Evolutionary conservation across 805 yeast species (phyloP), one percentile per base, ranked within the genome.

Genomic region (Yamadazyma kitorensis): DNA sequence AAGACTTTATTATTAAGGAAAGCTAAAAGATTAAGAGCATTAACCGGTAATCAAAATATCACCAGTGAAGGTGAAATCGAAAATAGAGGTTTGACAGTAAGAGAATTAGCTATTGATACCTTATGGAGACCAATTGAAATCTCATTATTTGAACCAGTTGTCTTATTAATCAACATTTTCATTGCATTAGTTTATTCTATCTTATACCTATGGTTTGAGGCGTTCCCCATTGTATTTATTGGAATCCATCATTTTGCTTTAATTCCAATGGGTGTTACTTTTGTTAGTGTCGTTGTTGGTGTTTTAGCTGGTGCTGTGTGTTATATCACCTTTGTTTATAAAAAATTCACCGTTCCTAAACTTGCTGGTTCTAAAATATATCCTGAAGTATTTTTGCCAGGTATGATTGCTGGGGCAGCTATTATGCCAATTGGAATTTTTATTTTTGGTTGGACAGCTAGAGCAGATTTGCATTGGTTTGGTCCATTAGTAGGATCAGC

Each of bases 161-260:
- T 78, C n/a, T 39, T 78, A 13, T 59, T 77, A 16, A 67, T 77
- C 37, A 66, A 77, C 48, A 11, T 69, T 17, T 77, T 78, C 50
- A 57, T 74, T 42, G 74, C 79, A 0, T 49, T 78, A 37, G 59
- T 70, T 4, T 80, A 78, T 48, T 73, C 80, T 19, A 55, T 73
- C 19, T 44, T 73, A 48, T 80, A 76, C 51, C 55, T 76, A 18
- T 78, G 73, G 63, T 75, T 78, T 47, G 84, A 71, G 62, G 50
- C 53, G 6, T 45, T 44, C 27, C 83, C 85, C 7, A 60, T 77
- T 21, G 76, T 74, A 4, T 78, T 70, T 41, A 36, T 41, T 6
- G 72, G 61, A 4, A 47, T 64, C n/a, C 61, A 73, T 44, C 48
- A 61, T 27, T 78, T 79, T 51, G 64, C 72, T 4, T 45, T 64